Conservation (phyloP, 108 stramenopile genomes). For the Fragilariopsis cylindrus region DNA sequence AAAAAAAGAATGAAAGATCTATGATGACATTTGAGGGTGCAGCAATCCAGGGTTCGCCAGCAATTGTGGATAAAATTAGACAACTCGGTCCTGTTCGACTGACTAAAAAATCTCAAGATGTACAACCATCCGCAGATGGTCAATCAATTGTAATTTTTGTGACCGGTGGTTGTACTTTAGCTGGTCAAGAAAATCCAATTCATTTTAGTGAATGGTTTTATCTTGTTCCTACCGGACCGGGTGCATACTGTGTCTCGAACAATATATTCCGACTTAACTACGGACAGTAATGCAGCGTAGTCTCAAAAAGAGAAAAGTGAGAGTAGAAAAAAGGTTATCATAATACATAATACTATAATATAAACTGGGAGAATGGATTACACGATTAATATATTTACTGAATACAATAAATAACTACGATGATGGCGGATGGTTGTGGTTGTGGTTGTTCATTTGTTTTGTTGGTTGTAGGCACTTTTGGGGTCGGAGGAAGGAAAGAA, state of each 20-base stretch:
- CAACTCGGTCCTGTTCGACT: slow-evolving; percentile 67
- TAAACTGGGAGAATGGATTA: slow-evolving; percentile 7
- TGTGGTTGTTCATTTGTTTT: too few species aligned
- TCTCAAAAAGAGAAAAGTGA: background rate
- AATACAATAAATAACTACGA: too few species aligned
- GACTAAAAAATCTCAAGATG: slow-evolving; percentile 78
- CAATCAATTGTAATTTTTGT: slow-evolving; percentile 85
- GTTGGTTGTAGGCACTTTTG: too few species aligned
- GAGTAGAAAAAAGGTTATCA: too few species aligned
- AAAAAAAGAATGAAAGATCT: slow-evolving; percentile 50
- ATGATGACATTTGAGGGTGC: slow-evolving; percentile 90
- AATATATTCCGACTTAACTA: slow-evolving; percentile 95
- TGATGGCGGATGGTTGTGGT: too few species aligned
- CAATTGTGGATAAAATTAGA: slow-evolving; percentile 72
- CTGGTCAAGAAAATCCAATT: slow-evolving; percentile 85
- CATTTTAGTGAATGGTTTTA: slow-evolving; percentile 95
- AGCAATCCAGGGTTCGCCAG: slow-evolving; percentile 61
- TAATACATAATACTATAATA: background rate
- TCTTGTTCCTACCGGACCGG: slow-evolving; percentile 81
- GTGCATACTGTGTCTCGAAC: slow-evolving; percentile 93
- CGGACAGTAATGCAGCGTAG: slow-evolving; percentile 60
- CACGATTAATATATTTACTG: background rate
- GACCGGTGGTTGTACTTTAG: slow-evolving; percentile 77
- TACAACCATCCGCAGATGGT: slow-evolving; percentile 69
- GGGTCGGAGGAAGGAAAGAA: too few species aligned